Base-by-base conservation (phyloP, 2,329 filamentous ascomycete genomes). In the Calonectria montana region DNA sequence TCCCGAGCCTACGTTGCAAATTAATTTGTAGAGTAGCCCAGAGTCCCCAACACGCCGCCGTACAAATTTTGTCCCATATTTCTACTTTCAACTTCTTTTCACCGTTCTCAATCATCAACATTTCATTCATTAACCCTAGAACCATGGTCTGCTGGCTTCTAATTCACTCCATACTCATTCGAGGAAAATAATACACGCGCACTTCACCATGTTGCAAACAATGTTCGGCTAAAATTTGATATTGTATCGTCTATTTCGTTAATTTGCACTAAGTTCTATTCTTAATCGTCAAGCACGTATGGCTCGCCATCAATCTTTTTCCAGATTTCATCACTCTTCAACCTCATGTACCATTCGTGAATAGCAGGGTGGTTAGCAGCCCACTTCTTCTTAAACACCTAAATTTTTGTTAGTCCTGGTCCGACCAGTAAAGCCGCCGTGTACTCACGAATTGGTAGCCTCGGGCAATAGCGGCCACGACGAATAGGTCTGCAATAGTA, bases 291-390 rank as follows among this genome's bases (percentile, higher is more conserved):
- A 9, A 71, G 41, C 3, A 69, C 65, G 15, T 64, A 63, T 37
- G 69, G 69, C 48, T 71, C 69, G 31, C 69, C 69, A 45, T 71
- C 69, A 45, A 71, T 69, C 69, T 71, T 71, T 29, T 59, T 65
- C 69, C 69, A 71, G 16, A 71, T 71, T 2, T 65, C 48, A 23
- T 71, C 69, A n/a, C 69, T 69, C 65, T 71, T 71, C 13, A 71
- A 27, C 15, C 41, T 50, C 65, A 71, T 35, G 39, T 57, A 71
- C 69, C 69, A 71, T 9, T 59, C 57, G 15, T 71, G 69, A 18
- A 71, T 71, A 5, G 69, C 69, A 6, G 69, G 69, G 21, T 71
- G 69, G 13, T 27, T 61, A 3, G 59, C 69, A 27, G 69, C 65
- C 69, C 69, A 71, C 31, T 35, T 64, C 41, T 71, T 71, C 29